Percentiles rank a stretch among this genome's conserved stretches.
phyloP scores from a whole-genome alignment of 441 rosid genomes.

The Corymbia calophylla region DNA sequence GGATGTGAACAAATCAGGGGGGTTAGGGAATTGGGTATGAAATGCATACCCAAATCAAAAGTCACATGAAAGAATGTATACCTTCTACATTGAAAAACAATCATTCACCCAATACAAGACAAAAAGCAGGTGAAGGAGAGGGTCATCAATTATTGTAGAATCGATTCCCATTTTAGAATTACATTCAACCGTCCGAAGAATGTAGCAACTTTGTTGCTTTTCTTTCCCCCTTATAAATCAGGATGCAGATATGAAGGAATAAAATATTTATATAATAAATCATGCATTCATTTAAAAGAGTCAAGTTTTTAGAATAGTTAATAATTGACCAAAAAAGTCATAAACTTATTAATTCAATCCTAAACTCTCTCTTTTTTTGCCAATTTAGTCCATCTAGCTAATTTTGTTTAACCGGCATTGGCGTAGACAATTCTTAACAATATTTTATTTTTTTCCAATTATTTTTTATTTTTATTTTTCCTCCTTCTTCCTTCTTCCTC shows the following conservation, averaged over 20 bases:
- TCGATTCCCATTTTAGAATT: not conserved
- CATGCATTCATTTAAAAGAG: not conserved
- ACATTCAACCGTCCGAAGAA: not conserved
- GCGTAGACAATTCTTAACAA: too few species aligned
- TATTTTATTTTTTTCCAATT: too few species aligned
- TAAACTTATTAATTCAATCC: too few species aligned
- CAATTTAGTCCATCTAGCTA: too few species aligned
- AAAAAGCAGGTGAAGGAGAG: not conserved
- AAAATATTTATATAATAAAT: too few species aligned
- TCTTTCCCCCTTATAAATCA: not conserved
- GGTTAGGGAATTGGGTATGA: not conserved
- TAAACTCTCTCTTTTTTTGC: too few species aligned
- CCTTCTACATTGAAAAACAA: not conserved
- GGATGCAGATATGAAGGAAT: not conserved
- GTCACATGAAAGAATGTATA: not conserved
- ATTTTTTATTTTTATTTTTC: too few species aligned
- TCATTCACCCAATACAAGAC: not conserved
- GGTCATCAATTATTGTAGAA: not conserved
- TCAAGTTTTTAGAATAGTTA: too few species aligned
- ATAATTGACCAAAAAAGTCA: too few species aligned
- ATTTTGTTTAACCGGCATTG: too few species aligned
- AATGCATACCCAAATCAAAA: not conserved
- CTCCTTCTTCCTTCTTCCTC: too few species aligned
- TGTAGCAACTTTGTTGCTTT: not conserved
- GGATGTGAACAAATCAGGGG: not conserved